Base-by-base conservation (phyloP, 1,284 basidiomycete genomes). In the Boletus mariae region DNA sequence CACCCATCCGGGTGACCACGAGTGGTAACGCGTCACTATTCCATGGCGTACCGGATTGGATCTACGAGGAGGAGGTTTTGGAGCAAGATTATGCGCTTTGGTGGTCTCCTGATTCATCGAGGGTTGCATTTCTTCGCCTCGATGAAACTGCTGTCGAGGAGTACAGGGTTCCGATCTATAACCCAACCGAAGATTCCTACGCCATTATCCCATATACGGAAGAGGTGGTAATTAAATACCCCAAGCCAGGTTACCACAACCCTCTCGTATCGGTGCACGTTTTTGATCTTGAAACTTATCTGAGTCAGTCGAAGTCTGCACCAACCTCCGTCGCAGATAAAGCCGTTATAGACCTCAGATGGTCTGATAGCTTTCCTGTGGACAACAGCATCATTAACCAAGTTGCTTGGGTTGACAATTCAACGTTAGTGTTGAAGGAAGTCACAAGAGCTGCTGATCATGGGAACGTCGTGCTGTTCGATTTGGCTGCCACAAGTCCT, bases 1-100 rank as follows among this genome's bases (percentile, higher is more conserved):
- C 71, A 4, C 75, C 85, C n/a, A 84, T 95, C 45, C 84, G 88
- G 13, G 75, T 99, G 7, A 99, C 96, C 1, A 73, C 77, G 1
- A 85, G 87, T 23, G 96, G 95, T 1, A 91, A 88, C 44, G 77
- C 82, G 0, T 89, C 90, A 0, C 77, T 94, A 29, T 98, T 98
- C 77, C 88, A 98, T 64, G 96, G 94, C 6, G 88, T 98, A 0
- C 92, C 94, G 0, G 94, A 97, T 70, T 98, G 96, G 92, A 94
- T 96, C 6, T 97, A 97, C 69, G 94, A 98, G 70, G 94, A 98
- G 70, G 94, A 98, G 68, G 82, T 98, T 25, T 90, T 94, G 59
- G 73, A 77, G 5, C 67, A 73, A 34, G 84, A 94, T 62, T 85
- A 72, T 48, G 87, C 94, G 0, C 75, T 96, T 7, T 98, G 94